These are phyloP conservation scores for Salix suchowensis DNA, from an alignment of 345 rosid genomes.

Conservation along the genomic window DNA sequence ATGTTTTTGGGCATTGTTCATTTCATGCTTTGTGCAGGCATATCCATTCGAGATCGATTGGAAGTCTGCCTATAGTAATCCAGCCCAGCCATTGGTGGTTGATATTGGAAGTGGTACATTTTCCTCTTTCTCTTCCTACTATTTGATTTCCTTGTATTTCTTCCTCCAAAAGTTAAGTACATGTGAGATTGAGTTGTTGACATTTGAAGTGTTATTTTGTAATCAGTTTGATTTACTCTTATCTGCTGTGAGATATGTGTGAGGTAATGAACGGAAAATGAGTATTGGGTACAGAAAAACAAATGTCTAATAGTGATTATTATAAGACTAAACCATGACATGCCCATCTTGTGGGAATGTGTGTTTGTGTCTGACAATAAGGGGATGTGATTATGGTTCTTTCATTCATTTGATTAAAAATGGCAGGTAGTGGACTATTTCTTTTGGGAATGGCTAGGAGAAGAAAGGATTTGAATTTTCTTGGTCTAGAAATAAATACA, in stretches of 20 bases:
- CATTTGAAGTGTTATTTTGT: too few relatives aligned
- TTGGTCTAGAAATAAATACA: conserved; percentile 58
- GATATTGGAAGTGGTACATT: conserved; percentile 68
- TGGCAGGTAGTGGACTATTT: conserved; percentile 59
- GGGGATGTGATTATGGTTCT: background rate
- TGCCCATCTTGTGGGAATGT: background rate
- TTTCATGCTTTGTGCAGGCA: conserved; percentile 46
- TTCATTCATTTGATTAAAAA: conserved; percentile 7
- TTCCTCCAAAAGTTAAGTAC: background rate
- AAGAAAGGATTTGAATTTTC: conserved; percentile 54
- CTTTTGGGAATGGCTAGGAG: conserved; percentile 56
- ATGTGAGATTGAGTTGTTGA: background rate
- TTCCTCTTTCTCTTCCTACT: conserved; percentile 3
- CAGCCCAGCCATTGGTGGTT: conserved; percentile 52
- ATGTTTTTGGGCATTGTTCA: conserved; percentile 6
- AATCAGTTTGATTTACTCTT: background rate
- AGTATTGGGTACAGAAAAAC: background rate
- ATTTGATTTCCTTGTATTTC: conserved; percentile 4
- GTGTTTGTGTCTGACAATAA: background rate
- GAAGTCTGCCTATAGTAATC: conserved; percentile 34
- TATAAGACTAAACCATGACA: background rate
- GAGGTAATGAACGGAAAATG: background rate
- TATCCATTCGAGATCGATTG: conserved; percentile 54
- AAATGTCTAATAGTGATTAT: background rate
- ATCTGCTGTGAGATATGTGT: background rate